phyloP scores from a whole-genome alignment of 2,329 filamentous ascomycete species.

The Nigrospora oryzae region DNA sequence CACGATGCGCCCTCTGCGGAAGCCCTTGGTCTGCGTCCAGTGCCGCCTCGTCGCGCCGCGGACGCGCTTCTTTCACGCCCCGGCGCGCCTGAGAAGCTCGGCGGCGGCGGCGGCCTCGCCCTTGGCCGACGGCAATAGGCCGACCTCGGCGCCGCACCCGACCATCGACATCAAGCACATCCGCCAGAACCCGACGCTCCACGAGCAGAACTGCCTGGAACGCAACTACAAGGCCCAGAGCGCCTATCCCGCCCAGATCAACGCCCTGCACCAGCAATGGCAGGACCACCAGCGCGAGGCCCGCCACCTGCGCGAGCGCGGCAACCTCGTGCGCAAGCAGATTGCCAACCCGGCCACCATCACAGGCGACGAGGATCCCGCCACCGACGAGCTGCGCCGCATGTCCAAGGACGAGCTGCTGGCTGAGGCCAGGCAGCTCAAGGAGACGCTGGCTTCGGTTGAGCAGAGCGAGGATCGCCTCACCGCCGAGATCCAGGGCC shows the following conservation, averaged over 20 bases:
- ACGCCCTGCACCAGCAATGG: slow-evolving; percentile 47
- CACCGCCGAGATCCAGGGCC: slow-evolving; percentile 56
- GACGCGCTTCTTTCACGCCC: slow-evolving; percentile 9
- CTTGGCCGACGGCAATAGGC: slow-evolving; percentile 29
- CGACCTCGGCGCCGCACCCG: slow-evolving; percentile 69
- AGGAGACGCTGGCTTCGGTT: slow-evolving; percentile 50
- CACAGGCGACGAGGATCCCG: slow-evolving; percentile 31
- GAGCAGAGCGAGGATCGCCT: slow-evolving; percentile 54
- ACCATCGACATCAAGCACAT: slow-evolving; percentile 83
- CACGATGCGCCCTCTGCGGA: slow-evolving; percentile 12
- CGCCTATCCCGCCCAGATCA: slow-evolving; percentile 46
- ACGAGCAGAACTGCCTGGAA: slow-evolving; percentile 74
- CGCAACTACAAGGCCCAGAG: slow-evolving; percentile 67
- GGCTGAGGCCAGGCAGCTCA: slow-evolving; percentile 55
- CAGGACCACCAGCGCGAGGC: slow-evolving; percentile 51
- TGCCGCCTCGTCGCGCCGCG: slow-evolving; percentile 13
- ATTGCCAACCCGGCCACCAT: slow-evolving; percentile 42
- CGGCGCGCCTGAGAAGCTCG: slow-evolving; percentile 9
- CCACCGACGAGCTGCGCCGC: slow-evolving; percentile 10
- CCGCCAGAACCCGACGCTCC: slow-evolving; percentile 71
- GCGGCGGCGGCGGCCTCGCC: slow-evolving; percentile 8
- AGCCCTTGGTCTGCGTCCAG: slow-evolving; percentile 14
- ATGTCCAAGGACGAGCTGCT: slow-evolving; percentile 45
- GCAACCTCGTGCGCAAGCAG: slow-evolving; percentile 54
- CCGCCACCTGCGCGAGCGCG: slow-evolving; percentile 54